phyloP scores from a whole-genome alignment of 2,329 filamentous ascomycete genomes.

The Paecilomyces sp. region DNA sequence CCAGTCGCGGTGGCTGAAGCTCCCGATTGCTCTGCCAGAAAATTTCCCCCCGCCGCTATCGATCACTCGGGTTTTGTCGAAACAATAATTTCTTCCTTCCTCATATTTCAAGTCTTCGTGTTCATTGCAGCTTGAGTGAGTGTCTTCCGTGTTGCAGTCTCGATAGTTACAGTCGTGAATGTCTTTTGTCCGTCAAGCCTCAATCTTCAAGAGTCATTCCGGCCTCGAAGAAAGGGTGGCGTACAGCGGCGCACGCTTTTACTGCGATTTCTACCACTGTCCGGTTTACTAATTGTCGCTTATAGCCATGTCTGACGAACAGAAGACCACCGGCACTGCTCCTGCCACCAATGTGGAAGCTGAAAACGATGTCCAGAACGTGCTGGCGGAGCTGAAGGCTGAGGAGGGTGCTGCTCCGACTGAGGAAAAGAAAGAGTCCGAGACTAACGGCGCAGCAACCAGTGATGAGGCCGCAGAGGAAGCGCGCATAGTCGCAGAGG shows the following conservation, averaged over 20 bases:
- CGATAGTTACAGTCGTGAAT: background rate
- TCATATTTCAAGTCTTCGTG: background rate
- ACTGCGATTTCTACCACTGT: background rate
- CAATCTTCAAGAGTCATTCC: background rate
- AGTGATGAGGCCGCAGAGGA: conserved; percentile 23
- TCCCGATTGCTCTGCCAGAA: conserved; percentile 11
- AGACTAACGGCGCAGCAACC: conserved; percentile 2
- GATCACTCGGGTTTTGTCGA: conserved; percentile 1
- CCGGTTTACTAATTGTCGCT: background rate
- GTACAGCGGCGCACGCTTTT: background rate
- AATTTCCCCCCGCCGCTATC: conserved; percentile 14
- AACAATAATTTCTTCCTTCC: background rate
- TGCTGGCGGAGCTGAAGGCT: conserved; percentile 39
- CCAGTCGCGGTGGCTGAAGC: conserved; percentile 6
- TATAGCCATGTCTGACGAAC: conserved; percentile 29
- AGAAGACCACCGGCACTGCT: conserved; percentile 20
- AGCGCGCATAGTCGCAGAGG: conserved; percentile 30
- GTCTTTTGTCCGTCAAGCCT: background rate
- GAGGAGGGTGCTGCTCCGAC: conserved; percentile 10
- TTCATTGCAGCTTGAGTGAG: background rate
- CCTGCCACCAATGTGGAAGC: conserved; percentile 31
- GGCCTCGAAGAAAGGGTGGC: background rate
- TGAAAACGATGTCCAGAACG: conserved; percentile 40
- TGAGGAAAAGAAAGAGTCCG: conserved; percentile 2
- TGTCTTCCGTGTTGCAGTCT: background rate